Conservation (phyloP, 2,329 filamentous ascomycete genomes). For the Penicillium griseofulvum region DNA sequence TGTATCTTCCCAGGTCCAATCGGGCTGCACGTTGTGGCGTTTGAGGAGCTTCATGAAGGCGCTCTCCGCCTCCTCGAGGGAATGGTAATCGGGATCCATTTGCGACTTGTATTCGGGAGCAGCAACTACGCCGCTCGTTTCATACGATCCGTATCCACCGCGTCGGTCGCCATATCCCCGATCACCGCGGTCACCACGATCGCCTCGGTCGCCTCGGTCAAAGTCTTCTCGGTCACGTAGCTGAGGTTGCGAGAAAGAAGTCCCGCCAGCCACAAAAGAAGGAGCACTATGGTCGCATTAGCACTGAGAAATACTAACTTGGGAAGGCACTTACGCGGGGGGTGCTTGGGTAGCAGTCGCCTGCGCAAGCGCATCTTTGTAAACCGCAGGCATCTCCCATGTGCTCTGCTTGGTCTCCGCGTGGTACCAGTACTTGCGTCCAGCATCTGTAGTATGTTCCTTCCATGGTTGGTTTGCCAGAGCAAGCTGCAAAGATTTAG, state of each 20-base stretch:
- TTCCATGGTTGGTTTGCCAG: slow-evolving; percentile 85
- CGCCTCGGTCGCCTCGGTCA: slow-evolving; percentile 30
- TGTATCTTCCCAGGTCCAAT: slow-evolving; percentile 90
- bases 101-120: slow-evolving; percentile 41
- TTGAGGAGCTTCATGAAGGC: slow-evolving; percentile 90
- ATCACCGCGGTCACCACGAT: slow-evolving; percentile 20
- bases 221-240: slow-evolving; percentile 51
- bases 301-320: slow-evolving; percentile 17
- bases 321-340: slow-evolving; percentile 42
- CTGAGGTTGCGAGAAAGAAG: slow-evolving; percentile 40
- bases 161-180: slow-evolving; percentile 44
- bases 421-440: slow-evolving; percentile 94
- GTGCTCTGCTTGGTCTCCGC: slow-evolving; percentile 86
- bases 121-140: slow-evolving; percentile 42
- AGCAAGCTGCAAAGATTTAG: slow-evolving; percentile 60
- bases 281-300: slow-evolving; percentile 46
- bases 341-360: slow-evolving; percentile 45
- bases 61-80: slow-evolving; percentile 82
- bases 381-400: slow-evolving; percentile 88
- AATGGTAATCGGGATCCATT: slow-evolving; percentile 73
- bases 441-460: slow-evolving; percentile 82
- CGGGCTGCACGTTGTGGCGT: slow-evolving; percentile 78
- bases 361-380: slow-evolving; percentile 70
- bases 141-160: slow-evolving; percentile 44
- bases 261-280: slow-evolving; percentile 60